Evolutionary conservation across 176 grass and related monocot genomes (phyloP).

Genomic region (Zoysia pacifica): DNA sequence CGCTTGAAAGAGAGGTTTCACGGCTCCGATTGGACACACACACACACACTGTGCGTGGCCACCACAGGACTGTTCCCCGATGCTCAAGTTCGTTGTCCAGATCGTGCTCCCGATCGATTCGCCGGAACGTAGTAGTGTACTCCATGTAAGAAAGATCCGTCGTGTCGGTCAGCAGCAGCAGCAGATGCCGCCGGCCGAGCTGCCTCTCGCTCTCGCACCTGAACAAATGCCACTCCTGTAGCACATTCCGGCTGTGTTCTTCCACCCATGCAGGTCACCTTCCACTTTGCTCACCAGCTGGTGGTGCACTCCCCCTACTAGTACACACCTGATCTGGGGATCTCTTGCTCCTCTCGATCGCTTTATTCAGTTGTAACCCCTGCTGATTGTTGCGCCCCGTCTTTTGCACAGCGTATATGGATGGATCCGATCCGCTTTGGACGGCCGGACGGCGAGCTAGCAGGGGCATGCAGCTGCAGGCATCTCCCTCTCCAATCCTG

Average conservation of each 20-base stretch:
- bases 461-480: not conserved
- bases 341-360: no score
- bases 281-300: not conserved
- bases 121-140: not conserved
- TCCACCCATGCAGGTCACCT: not conserved
- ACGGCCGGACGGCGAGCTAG: not conserved
- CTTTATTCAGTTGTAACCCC: not conserved
- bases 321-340: not conserved
- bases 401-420: not conserved
- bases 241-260: conserved; percentile 27
- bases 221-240: conserved; percentile 26
- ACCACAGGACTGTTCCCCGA: not conserved
- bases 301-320: not conserved
- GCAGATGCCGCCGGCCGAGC: no score
- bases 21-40: no score
- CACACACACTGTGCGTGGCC: no score
- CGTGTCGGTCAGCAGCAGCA: not conserved
- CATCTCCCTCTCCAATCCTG: not conserved
- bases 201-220: not conserved
- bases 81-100: conserved; percentile 13
- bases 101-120: not conserved
- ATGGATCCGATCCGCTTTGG: not conserved
- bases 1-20: no score
- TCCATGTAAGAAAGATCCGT: not conserved
- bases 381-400: not conserved